These are phyloP conservation scores for Trichomonas gallinae DNA, from an alignment of 208 protist genomes.

Conservation along the genomic window DNA sequence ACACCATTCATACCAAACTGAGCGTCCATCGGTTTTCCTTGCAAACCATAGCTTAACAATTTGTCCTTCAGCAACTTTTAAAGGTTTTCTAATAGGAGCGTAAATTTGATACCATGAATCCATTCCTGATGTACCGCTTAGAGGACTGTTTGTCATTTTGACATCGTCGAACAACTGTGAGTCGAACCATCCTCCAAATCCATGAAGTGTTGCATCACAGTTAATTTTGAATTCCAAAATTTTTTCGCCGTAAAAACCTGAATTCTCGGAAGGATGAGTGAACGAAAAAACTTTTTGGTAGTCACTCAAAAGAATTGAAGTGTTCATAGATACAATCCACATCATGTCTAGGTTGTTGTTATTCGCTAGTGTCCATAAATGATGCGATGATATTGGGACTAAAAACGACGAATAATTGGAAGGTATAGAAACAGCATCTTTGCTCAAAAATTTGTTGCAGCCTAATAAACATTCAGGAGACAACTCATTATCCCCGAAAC, in stretches of 20 bases:
- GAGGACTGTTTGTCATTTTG: not conserved
- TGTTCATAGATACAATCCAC: not conserved
- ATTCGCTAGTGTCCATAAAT: not conserved
- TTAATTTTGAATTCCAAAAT: not conserved
- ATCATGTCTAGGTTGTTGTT: not conserved
- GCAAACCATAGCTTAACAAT: not conserved
- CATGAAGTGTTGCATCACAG: not conserved
- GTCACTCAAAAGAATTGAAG: not conserved
- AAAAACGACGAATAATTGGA: not conserved
- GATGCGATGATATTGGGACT: not conserved
- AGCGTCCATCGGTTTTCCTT: not conserved
- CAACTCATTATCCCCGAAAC: constrained; percentile 12
- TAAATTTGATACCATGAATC: not conserved
- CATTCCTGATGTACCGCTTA: not conserved
- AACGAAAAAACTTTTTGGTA: not conserved
- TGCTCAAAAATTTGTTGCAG: not conserved
- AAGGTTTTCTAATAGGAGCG: not conserved
- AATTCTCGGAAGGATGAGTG: not conserved
- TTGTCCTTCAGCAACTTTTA: not conserved
- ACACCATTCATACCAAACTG: constrained; percentile 6
- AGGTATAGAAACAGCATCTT: not conserved
- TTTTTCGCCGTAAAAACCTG: not conserved
- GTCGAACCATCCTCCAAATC: not conserved
- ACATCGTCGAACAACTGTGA: not conserved
- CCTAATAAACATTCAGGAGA: not conserved